Base-by-base conservation (phyloP, 192 early-diverging fungal genomes). In the Kappamyces sp. region DNA sequence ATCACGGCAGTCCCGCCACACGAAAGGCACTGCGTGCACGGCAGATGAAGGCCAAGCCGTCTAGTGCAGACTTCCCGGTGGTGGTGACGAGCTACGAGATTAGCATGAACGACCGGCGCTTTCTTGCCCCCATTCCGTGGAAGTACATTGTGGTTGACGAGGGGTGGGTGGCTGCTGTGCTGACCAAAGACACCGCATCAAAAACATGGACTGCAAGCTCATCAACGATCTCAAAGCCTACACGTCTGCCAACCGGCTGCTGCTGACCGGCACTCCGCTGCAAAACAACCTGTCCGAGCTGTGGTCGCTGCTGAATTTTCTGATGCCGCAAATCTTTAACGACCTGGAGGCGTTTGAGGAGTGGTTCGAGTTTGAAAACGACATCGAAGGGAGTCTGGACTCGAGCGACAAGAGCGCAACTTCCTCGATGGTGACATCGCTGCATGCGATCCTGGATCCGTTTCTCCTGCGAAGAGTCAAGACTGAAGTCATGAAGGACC, bases 131-230 rank as follows among this genome's bases (percentile, higher is more conserved):
- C 47, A 73, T 76, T 46, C 70, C 66, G 4, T 98, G 93, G 90
- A 86, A 92, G 62, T 94, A 87, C 51, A 83, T 96, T 35, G 84
- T 99, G 34, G 81, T 96, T 33, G 96, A 99, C 58, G 94, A 99
- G 74, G 96, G n/a, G n/a, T n/a, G n/a, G n/a, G n/a, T n/a, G n/a
- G n/a, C n/a, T n/a, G n/a, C n/a, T n/a, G n/a, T n/a, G n/a, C n/a
- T n/a, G n/a, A n/a, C n/a, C n/a, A n/a, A n/a, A n/a, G 90, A 4
- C 96, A 99, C 67, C 84, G 93, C 42, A 78, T 99, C 74, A 99
- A 99, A 65, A 99, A 99, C 74, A 72, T 91, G 70, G 86, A 95
- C 60, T 94, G 92, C 72, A 86, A 85, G 62, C 71, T 96, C 45
- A 81, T 96, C 40, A 74, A 78, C 4, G 93, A 96, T 46, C 75